Base-by-base conservation (phyloP, 352 stramenopile genomes). In the Achlya hypogyna region DNA sequence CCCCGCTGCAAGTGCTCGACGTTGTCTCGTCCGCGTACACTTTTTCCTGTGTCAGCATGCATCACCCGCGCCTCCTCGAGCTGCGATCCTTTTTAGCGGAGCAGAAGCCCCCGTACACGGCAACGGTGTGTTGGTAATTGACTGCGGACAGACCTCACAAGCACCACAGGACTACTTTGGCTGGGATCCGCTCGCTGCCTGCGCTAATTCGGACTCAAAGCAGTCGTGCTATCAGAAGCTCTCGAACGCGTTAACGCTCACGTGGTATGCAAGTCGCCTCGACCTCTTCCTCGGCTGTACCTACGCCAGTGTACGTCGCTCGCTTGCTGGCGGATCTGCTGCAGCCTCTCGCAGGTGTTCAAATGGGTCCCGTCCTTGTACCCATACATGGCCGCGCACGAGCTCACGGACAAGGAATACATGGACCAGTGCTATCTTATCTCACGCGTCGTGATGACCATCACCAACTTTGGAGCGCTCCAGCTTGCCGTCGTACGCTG, bases 361-460 rank as follows among this genome's bases (percentile, higher is more conserved):
- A 77, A 90, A 65, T 79, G 88, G 51, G 66, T 96, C 23, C 70
- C 82, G 23, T 66, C 64, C 1, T 76, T 96, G 22, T 94, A 95
- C 58, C 89, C 89, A 28, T 96, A 93, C 74, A 90, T 92, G 71
- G 74, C 78, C 8, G 81, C 82, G 0, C 52, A 58, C 18, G 82
- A 93, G 60, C 70, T 96, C 25, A 81, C 79, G 0, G 71, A 75
- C 23, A 70, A 75, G 28, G 76, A 85, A 5, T 97, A 96, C 62
- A 72, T 81, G 22, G 78, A 91, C 40, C 85, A 97, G 74, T 76
- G 89, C 31, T 82, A 89, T 53, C 78, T 94, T 35, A 78, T 96
- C 22, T 84, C 85, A n/a, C 91, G 86, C 1, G 66, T 95, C 6
- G 81, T 97, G 4, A 78, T 96, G 69, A 88, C 95, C 22, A 71